Evolutionary conservation across 2,329 filamentous ascomycete genomes (phyloP).

Genomic region (Penicillium sp.): DNA sequence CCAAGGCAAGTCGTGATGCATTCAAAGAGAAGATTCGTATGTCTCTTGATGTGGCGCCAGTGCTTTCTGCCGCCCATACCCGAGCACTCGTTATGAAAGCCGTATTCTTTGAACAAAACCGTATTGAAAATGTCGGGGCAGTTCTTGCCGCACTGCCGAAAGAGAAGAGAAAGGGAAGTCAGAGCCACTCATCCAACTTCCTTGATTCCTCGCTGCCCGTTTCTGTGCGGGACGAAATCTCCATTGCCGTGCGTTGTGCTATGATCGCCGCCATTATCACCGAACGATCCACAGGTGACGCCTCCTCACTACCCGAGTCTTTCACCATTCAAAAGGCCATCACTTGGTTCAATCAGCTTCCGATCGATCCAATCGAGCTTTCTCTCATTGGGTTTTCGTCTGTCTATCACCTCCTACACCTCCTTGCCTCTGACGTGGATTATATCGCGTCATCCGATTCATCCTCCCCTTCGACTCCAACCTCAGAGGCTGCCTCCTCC

Average conservation of each 20-base stretch:
- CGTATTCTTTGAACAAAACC: slow-evolving; percentile 56
- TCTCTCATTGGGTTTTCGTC: slow-evolving; percentile 45
- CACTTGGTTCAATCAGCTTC: slow-evolving; percentile 44
- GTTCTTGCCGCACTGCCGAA: slow-evolving; percentile 56
- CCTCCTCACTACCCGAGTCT: slow-evolving; percentile 34
- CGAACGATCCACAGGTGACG: slow-evolving; percentile 34
- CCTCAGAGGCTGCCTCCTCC: slow-evolving; percentile 26
- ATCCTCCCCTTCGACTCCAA: slow-evolving; percentile 29
- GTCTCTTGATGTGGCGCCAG: slow-evolving; percentile 72
- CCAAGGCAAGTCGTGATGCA: slow-evolving; percentile 40
- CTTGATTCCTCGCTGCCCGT: slow-evolving; percentile 56
- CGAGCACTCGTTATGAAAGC: slow-evolving; percentile 60
- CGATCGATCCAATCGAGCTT: slow-evolving; percentile 45
- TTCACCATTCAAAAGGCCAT: slow-evolving; percentile 44
- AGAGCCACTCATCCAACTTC: slow-evolving; percentile 44
- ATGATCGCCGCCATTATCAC: slow-evolving; percentile 57
- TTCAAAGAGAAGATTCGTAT: slow-evolving; percentile 61
- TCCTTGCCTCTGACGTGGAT: slow-evolving; percentile 43
- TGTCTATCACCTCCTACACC: slow-evolving; percentile 44
- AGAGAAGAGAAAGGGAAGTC: slow-evolving; percentile 32
- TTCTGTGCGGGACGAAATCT: slow-evolving; percentile 53
- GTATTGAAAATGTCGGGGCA: slow-evolving; percentile 52
- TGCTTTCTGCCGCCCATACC: slow-evolving; percentile 68
- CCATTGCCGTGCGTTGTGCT: slow-evolving; percentile 58
- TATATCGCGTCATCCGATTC: slow-evolving; percentile 38